Conservation (phyloP, 768 basidiomycete species). For the Auricularia sp. region DNA sequence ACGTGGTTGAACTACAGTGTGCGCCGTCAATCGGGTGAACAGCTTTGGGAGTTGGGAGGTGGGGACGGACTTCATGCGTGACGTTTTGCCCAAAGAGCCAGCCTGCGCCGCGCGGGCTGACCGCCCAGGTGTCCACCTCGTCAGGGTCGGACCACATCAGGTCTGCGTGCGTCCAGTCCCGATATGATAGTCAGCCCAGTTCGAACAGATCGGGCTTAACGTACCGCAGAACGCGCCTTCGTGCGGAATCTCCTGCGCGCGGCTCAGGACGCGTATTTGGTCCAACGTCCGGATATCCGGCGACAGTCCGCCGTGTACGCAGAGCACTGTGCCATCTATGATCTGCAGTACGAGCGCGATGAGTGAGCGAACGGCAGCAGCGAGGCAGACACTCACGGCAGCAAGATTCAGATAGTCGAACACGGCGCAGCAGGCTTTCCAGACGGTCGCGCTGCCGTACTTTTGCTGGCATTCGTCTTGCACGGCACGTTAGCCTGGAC, state of each 20-base stretch:
- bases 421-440: slow-evolving; percentile 95
- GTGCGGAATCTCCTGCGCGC: slow-evolving; percentile 97
- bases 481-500: too few relatives aligned
- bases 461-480: slow-evolving; percentile 96
- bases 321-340: slow-evolving; percentile 85
- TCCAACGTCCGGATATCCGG: slow-evolving; percentile 93
- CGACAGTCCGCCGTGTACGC: slow-evolving; percentile 93
- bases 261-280: slow-evolving; percentile 83
- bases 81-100: slow-evolving; percentile 88
- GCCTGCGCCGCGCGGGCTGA: slow-evolving; percentile 91
- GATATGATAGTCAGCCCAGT: slow-evolving; percentile 1
- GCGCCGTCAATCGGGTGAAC: not conserved
- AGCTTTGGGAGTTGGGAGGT: not conserved
- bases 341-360: slow-evolving; percentile 44
- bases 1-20: slow-evolving; percentile 75
- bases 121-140: slow-evolving; percentile 92
- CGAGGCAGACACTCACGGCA: slow-evolving; percentile 45
- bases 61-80: slow-evolving; percentile 57
- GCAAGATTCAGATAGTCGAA: slow-evolving; percentile 95
- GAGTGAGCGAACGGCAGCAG: not conserved
- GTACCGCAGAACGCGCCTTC: slow-evolving; percentile 95
- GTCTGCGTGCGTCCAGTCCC: slow-evolving; percentile 35
- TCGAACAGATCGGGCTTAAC: slow-evolving; percentile 12
- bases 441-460: slow-evolving; percentile 89
- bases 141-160: slow-evolving; percentile 99